Evolutionary conservation across 345 rosid genomes (phyloP).

Genomic region (Pistacia vera): DNA sequence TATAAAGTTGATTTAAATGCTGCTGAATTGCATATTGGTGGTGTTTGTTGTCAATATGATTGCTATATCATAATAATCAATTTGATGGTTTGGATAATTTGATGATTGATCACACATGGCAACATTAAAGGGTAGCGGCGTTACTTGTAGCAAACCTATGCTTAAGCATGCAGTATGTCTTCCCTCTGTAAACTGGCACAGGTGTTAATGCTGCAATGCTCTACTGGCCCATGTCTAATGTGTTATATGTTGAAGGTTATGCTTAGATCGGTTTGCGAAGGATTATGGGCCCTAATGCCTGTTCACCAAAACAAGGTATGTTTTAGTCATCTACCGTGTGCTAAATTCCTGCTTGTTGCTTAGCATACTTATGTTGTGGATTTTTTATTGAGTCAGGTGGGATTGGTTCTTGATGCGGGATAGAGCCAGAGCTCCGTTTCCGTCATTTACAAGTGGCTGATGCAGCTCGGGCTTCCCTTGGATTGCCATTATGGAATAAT

Average conservation of each 20-base stretch:
- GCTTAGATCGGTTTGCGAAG: slow-evolving; percentile 67
- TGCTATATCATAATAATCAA: background rate
- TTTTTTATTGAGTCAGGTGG: slow-evolving; percentile 45
- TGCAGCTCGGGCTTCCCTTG: slow-evolving; percentile 76
- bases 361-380: background rate
- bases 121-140: background rate
- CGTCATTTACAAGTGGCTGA: slow-evolving; percentile 71
- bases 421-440: slow-evolving; percentile 56
- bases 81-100: background rate
- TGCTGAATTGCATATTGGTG: background rate
- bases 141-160: background rate
- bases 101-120: background rate
- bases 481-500: slow-evolving; percentile 58
- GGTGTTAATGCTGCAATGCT: slow-evolving; percentile 75
- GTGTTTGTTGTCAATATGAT: background rate
- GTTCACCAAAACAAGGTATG: slow-evolving; percentile 64
- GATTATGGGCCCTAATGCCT: slow-evolving; percentile 57
- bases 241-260: slow-evolving; percentile 64
- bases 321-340: background rate
- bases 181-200: slow-evolving; percentile 14
- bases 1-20: background rate
- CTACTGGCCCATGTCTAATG: slow-evolving; percentile 65
- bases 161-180: background rate
- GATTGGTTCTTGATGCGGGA: slow-evolving; percentile 67
- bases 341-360: slow-evolving; percentile 5